These are phyloP conservation scores for Trichoderma cornu-damae DNA, from an alignment of 2,329 filamentous ascomycete genomes.

Conservation along the genomic window DNA sequence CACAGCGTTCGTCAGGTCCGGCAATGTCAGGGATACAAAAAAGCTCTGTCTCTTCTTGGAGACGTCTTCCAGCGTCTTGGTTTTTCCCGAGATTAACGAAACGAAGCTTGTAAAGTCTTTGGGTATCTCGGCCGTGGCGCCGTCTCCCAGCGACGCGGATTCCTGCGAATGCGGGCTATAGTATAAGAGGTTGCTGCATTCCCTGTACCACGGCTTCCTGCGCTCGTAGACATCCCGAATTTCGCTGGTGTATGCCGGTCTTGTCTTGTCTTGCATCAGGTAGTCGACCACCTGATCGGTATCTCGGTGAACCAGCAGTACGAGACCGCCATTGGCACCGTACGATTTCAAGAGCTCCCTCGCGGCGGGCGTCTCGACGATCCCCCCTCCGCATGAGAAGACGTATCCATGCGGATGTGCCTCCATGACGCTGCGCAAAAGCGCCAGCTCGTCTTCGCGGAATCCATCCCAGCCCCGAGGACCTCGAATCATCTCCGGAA, in stretches of 20 bases:
- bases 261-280: constrained; percentile 78
- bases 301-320: constrained; percentile 81
- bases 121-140: constrained; percentile 25
- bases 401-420: constrained; percentile 72
- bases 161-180: constrained; percentile 63
- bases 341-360: constrained; percentile 70
- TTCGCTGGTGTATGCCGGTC: constrained; percentile 87
- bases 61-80: constrained; percentile 43
- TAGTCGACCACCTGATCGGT: constrained; percentile 86
- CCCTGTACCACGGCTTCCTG: constrained; percentile 80
- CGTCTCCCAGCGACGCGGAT: constrained; percentile 21
- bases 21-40: constrained; percentile 86
- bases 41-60: constrained; percentile 66
- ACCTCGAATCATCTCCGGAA: constrained; percentile 76
- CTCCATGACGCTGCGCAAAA: constrained; percentile 68
- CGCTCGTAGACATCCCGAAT: constrained; percentile 88
- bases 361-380: constrained; percentile 80
- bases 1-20: constrained; percentile 60
- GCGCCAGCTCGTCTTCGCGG: constrained; percentile 67
- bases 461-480: constrained; percentile 81
- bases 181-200: constrained; percentile 93
- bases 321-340: constrained; percentile 70
- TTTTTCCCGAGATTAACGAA: constrained; percentile 36
- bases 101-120: constrained; percentile 37
- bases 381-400: constrained; percentile 88